A percentile compares a stretch with the other conserved stretches of the same genome.
Conservation (phyloP, 805 yeast species). For the Candida manassasensis region DNA sequence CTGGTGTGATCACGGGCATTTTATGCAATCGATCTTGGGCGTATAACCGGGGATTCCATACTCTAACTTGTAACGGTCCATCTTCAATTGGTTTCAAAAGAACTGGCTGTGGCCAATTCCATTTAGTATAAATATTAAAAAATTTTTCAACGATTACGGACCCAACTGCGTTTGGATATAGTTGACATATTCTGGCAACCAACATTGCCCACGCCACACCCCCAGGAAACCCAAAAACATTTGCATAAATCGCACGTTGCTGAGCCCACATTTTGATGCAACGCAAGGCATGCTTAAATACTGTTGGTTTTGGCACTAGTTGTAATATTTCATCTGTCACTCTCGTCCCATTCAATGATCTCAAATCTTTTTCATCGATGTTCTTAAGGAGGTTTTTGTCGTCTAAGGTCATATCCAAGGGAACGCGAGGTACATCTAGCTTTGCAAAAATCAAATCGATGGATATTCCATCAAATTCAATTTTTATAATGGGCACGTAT, state of each 20-base stretch:
- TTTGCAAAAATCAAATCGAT: slow-evolving; percentile 87
- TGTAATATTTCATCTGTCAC: slow-evolving; percentile 92
- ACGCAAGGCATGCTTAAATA: slow-evolving; percentile 86
- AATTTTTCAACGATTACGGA: slow-evolving; percentile 88
- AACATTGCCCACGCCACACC: slow-evolving; percentile 99
- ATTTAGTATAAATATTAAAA: slow-evolving; percentile 76
- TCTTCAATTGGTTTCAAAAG: slow-evolving; percentile 89
- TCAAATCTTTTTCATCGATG: slow-evolving; percentile 83
- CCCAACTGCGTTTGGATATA: slow-evolving; percentile 94
- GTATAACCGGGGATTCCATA: slow-evolving; percentile 93
- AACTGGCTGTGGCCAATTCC: slow-evolving; percentile 99
- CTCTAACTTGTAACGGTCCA: slow-evolving; percentile 92
- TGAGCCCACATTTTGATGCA: slow-evolving; percentile 97
- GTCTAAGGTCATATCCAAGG: slow-evolving; percentile 64
- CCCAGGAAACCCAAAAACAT: slow-evolving; percentile 96
- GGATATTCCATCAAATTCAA: slow-evolving; percentile 85
- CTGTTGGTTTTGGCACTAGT: slow-evolving; percentile 88
- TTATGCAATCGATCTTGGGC: slow-evolving; percentile 84
- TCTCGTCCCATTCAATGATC: slow-evolving; percentile 92
- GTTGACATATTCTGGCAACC: slow-evolving; percentile 95
- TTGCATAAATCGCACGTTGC: slow-evolving; percentile 88
- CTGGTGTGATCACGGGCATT: slow-evolving; percentile 99
- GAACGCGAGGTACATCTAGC: slow-evolving; percentile 79
- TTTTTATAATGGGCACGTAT: slow-evolving; percentile 92
- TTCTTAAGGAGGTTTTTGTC: slow-evolving; percentile 84